Base-by-base conservation (phyloP, 1,139 yeast genomes). In the Oligophagozyma castellii region DNA sequence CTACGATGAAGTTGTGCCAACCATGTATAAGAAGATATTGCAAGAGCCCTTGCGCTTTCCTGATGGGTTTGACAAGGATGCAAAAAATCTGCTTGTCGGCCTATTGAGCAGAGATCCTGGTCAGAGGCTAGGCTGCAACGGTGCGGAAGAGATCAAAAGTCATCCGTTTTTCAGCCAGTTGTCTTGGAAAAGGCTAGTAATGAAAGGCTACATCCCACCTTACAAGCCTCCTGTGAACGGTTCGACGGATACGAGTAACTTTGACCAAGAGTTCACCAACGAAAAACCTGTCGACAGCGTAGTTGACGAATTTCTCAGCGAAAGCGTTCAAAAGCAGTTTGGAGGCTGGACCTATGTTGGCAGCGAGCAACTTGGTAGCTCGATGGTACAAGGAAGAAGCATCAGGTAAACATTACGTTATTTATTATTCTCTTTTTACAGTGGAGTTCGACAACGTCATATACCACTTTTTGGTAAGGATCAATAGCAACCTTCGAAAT, bases 291-390 rank as follows among this genome's bases (percentile, higher is more conserved):
- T 83, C 44, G 98, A 89, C 53, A 79, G 93, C 32, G 95, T 89
- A n/a, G 95, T 84, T 16, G 93, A 84, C 49, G 93, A 84, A 48
- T 79, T 70, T 43, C 68, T 72, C 56, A 80, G 80, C 51, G 93
- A 79, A 44, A 72, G 84, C 40, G 94, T 89, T 12, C 98, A 89
- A 55, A 75, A 78, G 50, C 95, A 86, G 56, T 89, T 89, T 63
- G 95, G 95, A 24, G 95, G 96, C 3, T 89, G 98, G 98, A 84
- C 95, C 1, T 86, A 83, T 54, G 83, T 80, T 31, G 94, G 86
- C 4, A 52, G 53, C 7, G 61, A 57, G 35, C 61, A 57, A 33
- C 35, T 57, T 12, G 58, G 51, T 3, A 38, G 37, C 29, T 44
- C 51, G 16, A 33, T 44, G 39, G 29, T 34, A 2, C 51, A 45